Evolutionary conservation across 2,329 filamentous ascomycete species (phyloP).

Genomic region (Emmonsiellopsis sp.): DNA sequence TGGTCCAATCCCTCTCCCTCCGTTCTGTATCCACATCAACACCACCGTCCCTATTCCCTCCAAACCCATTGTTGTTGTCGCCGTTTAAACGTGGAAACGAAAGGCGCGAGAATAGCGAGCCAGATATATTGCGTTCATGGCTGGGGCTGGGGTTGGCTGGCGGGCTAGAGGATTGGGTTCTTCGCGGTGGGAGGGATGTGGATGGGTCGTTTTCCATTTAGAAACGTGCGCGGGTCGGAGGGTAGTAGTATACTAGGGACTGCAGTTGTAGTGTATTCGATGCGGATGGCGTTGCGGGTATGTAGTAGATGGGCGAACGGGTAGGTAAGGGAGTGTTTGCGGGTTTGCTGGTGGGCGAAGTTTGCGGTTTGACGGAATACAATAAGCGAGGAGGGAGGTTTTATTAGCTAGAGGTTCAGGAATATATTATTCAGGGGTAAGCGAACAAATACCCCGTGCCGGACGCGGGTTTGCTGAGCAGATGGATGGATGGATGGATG

Average conservation of each 20-base stretch:
- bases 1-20: background rate
- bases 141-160: background rate
- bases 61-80: conserved; percentile 13
- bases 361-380: too few relatives aligned
- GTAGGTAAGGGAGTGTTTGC: too few relatives aligned
- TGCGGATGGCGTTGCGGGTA: too few relatives aligned
- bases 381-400: too few relatives aligned
- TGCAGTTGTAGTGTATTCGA: background rate
- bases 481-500: background rate
- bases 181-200: too few relatives aligned
- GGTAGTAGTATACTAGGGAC: background rate
- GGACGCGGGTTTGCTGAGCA: background rate
- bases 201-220: too few relatives aligned
- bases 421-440: background rate
- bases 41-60: conserved; percentile 15
- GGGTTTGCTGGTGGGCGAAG: too few relatives aligned
- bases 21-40: background rate
- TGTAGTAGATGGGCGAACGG: background rate
- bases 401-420: background rate
- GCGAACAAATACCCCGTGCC: background rate
- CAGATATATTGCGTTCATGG: conserved; percentile 17
- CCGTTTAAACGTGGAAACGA: conserved; percentile 5
- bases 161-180: too few relatives aligned
- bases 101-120: conserved; percentile 15
- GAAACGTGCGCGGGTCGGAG: background rate